These are phyloP conservation scores for Cytidiella melzeri DNA, from an alignment of 768 basidiomycete species.

Conservation along the genomic window DNA sequence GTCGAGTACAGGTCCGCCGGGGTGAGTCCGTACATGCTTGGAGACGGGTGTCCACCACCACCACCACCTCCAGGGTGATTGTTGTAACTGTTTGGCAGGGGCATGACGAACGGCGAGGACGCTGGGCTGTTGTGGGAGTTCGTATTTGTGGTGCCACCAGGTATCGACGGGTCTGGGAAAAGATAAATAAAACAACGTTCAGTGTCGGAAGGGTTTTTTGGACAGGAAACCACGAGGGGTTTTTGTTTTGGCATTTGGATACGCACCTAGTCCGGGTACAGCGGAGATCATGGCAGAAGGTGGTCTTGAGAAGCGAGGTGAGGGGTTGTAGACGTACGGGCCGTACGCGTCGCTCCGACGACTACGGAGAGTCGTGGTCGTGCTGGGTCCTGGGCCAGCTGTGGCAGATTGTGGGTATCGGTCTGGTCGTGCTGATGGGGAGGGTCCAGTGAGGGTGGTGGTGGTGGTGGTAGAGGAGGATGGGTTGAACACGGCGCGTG, in stretches of 20 bases:
- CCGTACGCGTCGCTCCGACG: slow-evolving; percentile 1
- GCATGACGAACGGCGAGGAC: slow-evolving; percentile 19
- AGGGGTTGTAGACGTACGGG: neutral
- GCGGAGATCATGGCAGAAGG: slow-evolving; percentile 5
- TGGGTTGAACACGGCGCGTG: slow-evolving; percentile 44
- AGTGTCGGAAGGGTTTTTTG: too few relatives aligned
- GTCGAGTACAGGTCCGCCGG: too few relatives aligned
- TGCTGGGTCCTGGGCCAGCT: slow-evolving; percentile 12
- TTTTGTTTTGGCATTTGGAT: too few relatives aligned
- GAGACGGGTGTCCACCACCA: too few relatives aligned
- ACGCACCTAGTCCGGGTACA: slow-evolving; percentile 14
- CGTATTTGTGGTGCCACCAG: too few relatives aligned
- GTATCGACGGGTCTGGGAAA: too few relatives aligned
- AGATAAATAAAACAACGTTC: too few relatives aligned
- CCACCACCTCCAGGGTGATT: too few relatives aligned
- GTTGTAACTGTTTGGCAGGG: neutral
- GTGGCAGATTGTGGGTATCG: neutral
- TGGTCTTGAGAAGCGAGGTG: slow-evolving; percentile 3
- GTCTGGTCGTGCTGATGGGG: too few relatives aligned
- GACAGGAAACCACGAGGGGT: too few relatives aligned
- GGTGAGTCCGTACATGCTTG: too few relatives aligned
- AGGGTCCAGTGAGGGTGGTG: slow-evolving; percentile 30
- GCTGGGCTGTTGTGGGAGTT: too few relatives aligned
- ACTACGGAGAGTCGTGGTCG: slow-evolving; percentile 1
- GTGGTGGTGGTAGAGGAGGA: slow-evolving; percentile 23